Base-by-base conservation (phyloP, 768 basidiomycete species). In the Tylopilus sp. region DNA sequence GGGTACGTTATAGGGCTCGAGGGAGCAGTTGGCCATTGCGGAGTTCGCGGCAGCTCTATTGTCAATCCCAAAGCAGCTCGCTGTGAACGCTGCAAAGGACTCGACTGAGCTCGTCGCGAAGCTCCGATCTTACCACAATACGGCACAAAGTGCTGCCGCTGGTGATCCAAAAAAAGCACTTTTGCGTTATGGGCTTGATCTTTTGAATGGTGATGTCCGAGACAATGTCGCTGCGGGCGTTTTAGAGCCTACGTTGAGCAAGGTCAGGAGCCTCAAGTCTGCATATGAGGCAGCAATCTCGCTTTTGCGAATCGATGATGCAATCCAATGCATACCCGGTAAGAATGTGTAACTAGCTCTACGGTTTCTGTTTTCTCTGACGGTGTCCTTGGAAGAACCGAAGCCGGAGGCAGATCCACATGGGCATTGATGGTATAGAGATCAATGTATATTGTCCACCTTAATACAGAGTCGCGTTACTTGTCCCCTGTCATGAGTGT, bases 21-120 rank as follows among this genome's bases (percentile, higher is more conserved):
- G 97, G 61, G 97, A 99, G 73, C 97, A 99, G 70, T 78, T 99
- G 48, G 97, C 97, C 19, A 98, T 99, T 64, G 97, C 95, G n/a
- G 97, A 99, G 70, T 99, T 99, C 69, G 97, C 97, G 21, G 78
- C 80, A 55, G 89, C 97, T 13, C 78, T 99, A 51, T 78, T 99
- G 37, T 83, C 94, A 16, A 99, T 99, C 62, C 97, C 97, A 42
- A 98, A 98, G 74, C 93, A 89, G 19, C 86, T 99, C 30, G 87
- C 97, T 3, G 90, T 98, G 48, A 99, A 99, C 68, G 97, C 97
- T 37, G 97, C 97, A 36, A 98, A 98, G 66, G 97, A 99, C 68
- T 93, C 95, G 33, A 98, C 96, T 1, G 92, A 98, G 51, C 83
- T 99, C 19, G 93, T 99, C 34, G 95, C 97, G 21, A 98, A 98